Evolutionary conservation across 148 eudicot species (phyloP).

Genomic region (Rhododendron mucronatum): DNA sequence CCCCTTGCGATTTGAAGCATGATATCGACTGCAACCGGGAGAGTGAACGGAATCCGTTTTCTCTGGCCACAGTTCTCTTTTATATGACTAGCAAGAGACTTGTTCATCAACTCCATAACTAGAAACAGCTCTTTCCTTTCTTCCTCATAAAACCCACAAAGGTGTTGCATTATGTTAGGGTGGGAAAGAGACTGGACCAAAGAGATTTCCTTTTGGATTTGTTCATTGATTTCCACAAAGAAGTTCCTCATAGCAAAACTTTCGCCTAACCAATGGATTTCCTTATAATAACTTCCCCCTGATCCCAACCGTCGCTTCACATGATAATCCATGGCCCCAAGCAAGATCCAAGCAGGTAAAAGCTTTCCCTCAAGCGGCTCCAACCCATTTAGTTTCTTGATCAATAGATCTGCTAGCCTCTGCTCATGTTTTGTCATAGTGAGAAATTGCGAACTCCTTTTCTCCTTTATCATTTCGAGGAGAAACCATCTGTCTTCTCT

Average conservation of each 20-base stretch:
- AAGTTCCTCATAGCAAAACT: conserved; percentile 44
- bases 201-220: conserved; percentile 29
- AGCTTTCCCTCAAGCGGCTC: conserved; percentile 18
- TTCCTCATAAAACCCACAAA: conserved; percentile 57
- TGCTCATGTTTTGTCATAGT: conserved; percentile 39
- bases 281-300: conserved; percentile 46
- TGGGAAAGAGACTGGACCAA: conserved; percentile 50
- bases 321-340: conserved; percentile 46
- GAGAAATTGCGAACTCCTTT: conserved; percentile 11
- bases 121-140: conserved; percentile 51
- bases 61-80: conserved; percentile 48
- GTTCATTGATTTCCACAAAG: conserved; percentile 35
- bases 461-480: conserved; percentile 41
- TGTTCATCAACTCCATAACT: conserved; percentile 56
- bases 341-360: conserved; percentile 27
- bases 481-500: conserved; percentile 57
- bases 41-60: conserved; percentile 44
- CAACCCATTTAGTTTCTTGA: conserved; percentile 29
- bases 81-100: conserved; percentile 37
- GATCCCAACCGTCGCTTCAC: conserved; percentile 50
- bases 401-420: conserved; percentile 33
- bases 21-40: conserved; percentile 54
- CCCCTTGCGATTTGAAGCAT: conserved; percentile 77
- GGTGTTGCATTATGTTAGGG: conserved; percentile 43
- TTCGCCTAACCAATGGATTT: conserved; percentile 72